Base-by-base conservation (phyloP, 768 basidiomycete genomes). In the Suillus sp. region DNA sequence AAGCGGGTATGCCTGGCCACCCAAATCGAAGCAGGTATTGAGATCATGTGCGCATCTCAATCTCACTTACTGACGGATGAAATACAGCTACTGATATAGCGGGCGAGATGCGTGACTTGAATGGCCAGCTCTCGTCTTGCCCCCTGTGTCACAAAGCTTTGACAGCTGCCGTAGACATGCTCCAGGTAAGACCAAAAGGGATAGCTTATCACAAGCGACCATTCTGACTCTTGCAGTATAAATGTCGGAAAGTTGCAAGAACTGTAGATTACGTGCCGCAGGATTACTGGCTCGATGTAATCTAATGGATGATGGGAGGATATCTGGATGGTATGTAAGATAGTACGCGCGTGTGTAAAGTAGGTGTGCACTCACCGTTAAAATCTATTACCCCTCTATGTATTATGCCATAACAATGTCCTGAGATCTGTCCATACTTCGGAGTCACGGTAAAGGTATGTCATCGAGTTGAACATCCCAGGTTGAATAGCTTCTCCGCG, bases 391-490 rank as follows among this genome's bases (percentile, higher is more conserved):
- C 54, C 61, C 30, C 2, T 54, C 64, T 60, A 95, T 72, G 83
- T 89, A 77, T 97, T 96, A 70, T 93, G 91, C 95, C 96, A 97
- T 59, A 98, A 76, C 57, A 99, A 77, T 57, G 94, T 97, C 77
- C 82, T 86, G 50, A 97, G 77, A 70, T 86, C 81, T 56, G 81
- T 85, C 95, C 96, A 99, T 48, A 79, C 77, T 65, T 99, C 93
- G 22, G 94, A 96, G 75, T 99, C 95, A 43, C 88, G 87, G 78
- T 99, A 99, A 43, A 99, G 82, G 76, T 99, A 99, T 62, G 84
- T 86, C 96, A 97, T 98, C 20, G 91, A 92, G 78, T 86, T 93
- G 80, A 94, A 95, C 94, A 98, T 93, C 62, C 96, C 97, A 20
- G 94, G 93, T 70, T 99, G 95, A 64, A 99, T 87, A n/a, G 88